Evolutionary conservation across 805 yeast species (phyloP).

Genomic region (Geotrichum ghanense): DNA sequence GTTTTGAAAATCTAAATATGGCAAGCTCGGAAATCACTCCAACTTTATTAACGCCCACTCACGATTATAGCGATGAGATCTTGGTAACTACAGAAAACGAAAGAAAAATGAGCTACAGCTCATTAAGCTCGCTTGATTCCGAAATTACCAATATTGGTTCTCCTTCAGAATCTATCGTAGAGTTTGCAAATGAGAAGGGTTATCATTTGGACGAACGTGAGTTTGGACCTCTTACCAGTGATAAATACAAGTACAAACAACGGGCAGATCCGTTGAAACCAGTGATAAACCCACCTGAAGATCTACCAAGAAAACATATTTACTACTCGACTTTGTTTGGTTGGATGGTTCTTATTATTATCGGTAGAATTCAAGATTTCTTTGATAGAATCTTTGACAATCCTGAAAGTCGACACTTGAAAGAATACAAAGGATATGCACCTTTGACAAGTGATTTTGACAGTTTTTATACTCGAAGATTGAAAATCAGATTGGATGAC

Average conservation of each 20-base stretch:
- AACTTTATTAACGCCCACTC: no score
- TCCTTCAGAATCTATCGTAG: not conserved
- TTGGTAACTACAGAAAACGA: no score
- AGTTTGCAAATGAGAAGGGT: not conserved
- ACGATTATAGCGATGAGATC: no score
- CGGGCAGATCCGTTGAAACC: not conserved
- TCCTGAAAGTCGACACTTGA: slow-evolving; percentile 44
- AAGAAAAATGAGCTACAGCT: no score
- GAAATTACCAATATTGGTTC: not conserved
- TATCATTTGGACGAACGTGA: not conserved
- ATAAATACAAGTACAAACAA: not conserved
- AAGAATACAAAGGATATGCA: slow-evolving; percentile 81
- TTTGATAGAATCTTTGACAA: slow-evolving; percentile 67
- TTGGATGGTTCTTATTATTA: slow-evolving; percentile 70
- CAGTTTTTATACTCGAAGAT: slow-evolving; percentile 82
- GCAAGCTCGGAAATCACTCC: no score
- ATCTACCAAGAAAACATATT: slow-evolving; percentile 79
- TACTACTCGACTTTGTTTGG: slow-evolving; percentile 74
- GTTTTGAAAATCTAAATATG: no score
- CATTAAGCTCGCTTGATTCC: no score
- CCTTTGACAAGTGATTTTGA: slow-evolving; percentile 95
- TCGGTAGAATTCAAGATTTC: slow-evolving; percentile 88
- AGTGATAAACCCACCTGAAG: slow-evolving; percentile 30
- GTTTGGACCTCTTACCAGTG: not conserved
- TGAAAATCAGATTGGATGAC: slow-evolving; percentile 84